Evolutionary conservation across 2,329 filamentous ascomycete genomes (phyloP), one percentile per base, ranked within the genome.

Genomic region (Lanzia echinophila): DNA sequence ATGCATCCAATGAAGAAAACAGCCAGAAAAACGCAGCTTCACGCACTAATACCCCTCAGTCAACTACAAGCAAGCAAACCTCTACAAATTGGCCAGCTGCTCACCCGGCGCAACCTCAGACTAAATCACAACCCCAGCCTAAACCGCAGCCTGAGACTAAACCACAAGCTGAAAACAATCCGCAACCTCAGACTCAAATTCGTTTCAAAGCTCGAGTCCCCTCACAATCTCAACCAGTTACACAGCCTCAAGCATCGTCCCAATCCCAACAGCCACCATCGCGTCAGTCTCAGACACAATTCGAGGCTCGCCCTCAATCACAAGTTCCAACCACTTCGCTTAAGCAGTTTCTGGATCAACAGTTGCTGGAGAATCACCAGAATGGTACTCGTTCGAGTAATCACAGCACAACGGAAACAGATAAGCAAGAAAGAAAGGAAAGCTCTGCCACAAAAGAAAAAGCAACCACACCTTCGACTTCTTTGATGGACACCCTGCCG

Each of bases 401-500:
- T 32, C 34, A 34, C 15, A 34, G 17, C 19, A 20, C 36, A 15
- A 24, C 38, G 12, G 44, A 53, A 33, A 24, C 50, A 7, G 28
- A 38, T 24, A 15, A 15, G 48, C 39, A 42, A 47, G 44, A 42
- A 17, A 55, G 50, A 49, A 50, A 62, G 43, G 61, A 65, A 28
- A 60, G 59, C 7, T 63, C 58, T 17, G 50, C 54, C 17, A 32
- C 43, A 6, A 58, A 61, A 47, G 62, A 63, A 12, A 58, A 24
- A 8, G 24, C 8, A 28, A 28, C 4, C 24, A 44, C 60, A 24
- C 58, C 53, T 22, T 56, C 60, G 33, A 41, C 50, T 20, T 58
- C 64, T n/a, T 46, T 66, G 8, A 67, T 68, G 38, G 65, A 68
- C 42, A 61, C 55, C 8, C 44, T 68, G 32, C 65, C 66, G 2